Conservation (phyloP, 2,329 filamentous ascomycete species). For the Stagonosporopsis vannaccii region DNA sequence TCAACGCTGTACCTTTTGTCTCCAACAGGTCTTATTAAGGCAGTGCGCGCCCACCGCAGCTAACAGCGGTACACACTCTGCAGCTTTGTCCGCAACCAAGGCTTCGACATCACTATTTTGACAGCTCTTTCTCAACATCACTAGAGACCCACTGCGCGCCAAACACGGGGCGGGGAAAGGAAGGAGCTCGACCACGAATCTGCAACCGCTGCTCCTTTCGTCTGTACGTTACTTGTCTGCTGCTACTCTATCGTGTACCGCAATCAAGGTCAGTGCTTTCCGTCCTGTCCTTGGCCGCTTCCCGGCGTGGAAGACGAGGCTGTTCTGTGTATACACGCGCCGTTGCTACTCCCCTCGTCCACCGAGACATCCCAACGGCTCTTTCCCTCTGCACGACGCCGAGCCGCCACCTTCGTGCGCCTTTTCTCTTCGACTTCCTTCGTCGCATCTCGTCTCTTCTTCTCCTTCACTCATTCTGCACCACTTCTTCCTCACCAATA, state of each 20-base stretch:
- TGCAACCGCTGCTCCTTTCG: conserved; percentile 14
- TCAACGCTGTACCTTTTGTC: conserved; percentile 27
- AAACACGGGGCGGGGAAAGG: conserved; percentile 11
- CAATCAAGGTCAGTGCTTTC: conserved; percentile 35
- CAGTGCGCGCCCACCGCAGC: conserved; percentile 33
- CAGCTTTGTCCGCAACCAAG: conserved; percentile 31
- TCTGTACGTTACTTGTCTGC: conserved; percentile 21
- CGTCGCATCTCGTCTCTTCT: conserved; percentile 29
- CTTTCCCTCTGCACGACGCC: conserved; percentile 38
- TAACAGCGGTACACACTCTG: conserved; percentile 33
- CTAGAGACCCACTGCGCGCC: conserved; percentile 23
- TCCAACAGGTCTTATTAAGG: conserved; percentile 40
- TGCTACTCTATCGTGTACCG: conserved; percentile 18
- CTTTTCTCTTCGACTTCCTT: conserved; percentile 26
- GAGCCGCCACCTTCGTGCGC: conserved; percentile 30
- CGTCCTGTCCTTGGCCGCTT: conserved; percentile 21
- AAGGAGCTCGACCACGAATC: conserved; percentile 11
- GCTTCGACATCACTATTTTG: conserved; percentile 44
- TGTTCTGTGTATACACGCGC: conserved; percentile 26
- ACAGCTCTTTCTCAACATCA: conserved; percentile 46
- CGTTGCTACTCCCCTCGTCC: conserved; percentile 22
- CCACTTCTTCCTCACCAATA: conserved; percentile 51
- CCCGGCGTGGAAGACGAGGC: conserved; percentile 29
- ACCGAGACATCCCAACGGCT: conserved; percentile 30
- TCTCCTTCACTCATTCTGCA: conserved; percentile 41